A percentile compares a stretch with the other conserved stretches of the same genome.
These are phyloP conservation scores for Nyctanthes arbortristis DNA, from an alignment of 257 asterid genomes.

Conservation along the genomic window DNA sequence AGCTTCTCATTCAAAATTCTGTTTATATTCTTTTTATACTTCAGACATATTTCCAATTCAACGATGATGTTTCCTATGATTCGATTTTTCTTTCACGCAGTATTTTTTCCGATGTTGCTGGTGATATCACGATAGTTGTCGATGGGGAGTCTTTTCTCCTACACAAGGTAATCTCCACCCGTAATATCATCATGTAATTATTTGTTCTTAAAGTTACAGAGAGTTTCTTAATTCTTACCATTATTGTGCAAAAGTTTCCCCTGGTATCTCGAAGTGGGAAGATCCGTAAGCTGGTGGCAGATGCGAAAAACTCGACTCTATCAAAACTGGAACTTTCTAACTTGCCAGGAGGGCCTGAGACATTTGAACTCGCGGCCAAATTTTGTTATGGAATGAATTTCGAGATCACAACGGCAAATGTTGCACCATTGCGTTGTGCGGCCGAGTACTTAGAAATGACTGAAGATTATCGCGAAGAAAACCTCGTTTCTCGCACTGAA, in stretches of 20 bases:
- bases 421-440: constrained; percentile 60
- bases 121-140: constrained; percentile 59
- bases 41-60: neutral
- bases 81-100: constrained; percentile 30
- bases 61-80: neutral
- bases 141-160: constrained; percentile 54
- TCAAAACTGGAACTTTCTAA: constrained; percentile 48
- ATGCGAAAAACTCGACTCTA: constrained; percentile 44
- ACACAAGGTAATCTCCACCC: constrained; percentile 47
- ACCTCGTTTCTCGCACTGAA: constrained; percentile 54
- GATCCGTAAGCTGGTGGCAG: constrained; percentile 58
- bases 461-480: constrained; percentile 51
- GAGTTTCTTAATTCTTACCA: neutral
- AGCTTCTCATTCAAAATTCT: neutral
- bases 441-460: constrained; percentile 70
- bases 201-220: neutral
- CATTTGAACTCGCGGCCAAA: constrained; percentile 69
- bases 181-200: neutral
- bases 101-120: constrained; percentile 65
- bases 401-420: constrained; percentile 59
- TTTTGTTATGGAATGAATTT: constrained; percentile 72
- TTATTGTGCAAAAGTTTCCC: constrained; percentile 53
- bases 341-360: constrained; percentile 65
- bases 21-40: no score
- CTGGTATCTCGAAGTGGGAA: constrained; percentile 67